phyloP scores from a whole-genome alignment of 2,329 filamentous ascomycete genomes.

The Colletotrichum limetticola region DNA sequence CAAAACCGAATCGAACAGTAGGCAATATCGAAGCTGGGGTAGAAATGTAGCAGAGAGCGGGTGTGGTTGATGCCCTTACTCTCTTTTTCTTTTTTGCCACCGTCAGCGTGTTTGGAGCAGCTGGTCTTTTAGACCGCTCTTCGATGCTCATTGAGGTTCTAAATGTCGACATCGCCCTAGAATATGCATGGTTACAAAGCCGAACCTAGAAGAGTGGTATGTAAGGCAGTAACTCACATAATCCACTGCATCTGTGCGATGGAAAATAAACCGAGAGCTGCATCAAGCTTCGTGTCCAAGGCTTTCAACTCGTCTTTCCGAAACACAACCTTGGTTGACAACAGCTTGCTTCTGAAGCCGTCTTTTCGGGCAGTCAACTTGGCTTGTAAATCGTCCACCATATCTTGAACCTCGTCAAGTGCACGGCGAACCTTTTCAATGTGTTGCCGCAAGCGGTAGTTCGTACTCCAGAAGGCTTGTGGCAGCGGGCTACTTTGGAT shows the following conservation, averaged over 20 bases:
- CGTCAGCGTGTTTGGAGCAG: background rate
- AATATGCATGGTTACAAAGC: background rate
- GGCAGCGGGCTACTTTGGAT: background rate
- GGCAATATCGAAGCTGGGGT: background rate
- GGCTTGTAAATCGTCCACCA: background rate
- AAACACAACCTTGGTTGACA: background rate
- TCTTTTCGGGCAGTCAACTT: background rate
- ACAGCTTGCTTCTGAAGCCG: background rate
- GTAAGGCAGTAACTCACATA: background rate
- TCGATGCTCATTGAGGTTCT: background rate
- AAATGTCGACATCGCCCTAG: background rate
- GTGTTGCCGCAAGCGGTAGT: background rate
- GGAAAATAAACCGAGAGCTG: background rate
- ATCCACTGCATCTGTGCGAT: background rate
- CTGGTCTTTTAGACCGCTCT: background rate
- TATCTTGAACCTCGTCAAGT: background rate
- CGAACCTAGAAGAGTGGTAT: background rate
- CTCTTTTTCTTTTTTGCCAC: accelerated
- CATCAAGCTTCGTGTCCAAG: background rate
- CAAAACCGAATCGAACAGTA: background rate
- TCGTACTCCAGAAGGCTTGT: background rate
- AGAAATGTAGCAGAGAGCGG: background rate
- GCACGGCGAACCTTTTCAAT: background rate
- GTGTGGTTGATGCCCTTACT: background rate
- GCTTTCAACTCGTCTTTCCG: background rate